Evolutionary conservation across 2,329 filamentous ascomycete genomes (phyloP), one percentile per base, ranked within the genome.

Genomic region (Fusarium piperis): DNA sequence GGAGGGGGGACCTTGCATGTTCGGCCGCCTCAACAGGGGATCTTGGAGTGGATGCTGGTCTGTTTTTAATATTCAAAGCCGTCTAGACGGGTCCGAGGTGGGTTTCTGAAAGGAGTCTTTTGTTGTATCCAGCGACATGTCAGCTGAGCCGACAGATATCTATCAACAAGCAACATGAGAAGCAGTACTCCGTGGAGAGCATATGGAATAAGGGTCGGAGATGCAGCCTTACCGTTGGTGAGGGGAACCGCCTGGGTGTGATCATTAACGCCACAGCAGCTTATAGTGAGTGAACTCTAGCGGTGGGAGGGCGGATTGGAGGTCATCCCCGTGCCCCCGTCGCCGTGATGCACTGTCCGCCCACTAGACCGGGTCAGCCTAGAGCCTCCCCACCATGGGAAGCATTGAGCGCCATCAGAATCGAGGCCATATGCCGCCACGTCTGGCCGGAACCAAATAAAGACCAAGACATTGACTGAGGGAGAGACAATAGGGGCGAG

Each of bases 21-120:
- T 70, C 67, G 66, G 67, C 62, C 46, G 67, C 60, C 66, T 55
- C 38, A 41, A 46, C 59, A 65, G 44, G 41, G 59, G 53, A 38
- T 20, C 23, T 51, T 48, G 13, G 23, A n/a, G 26, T 16, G 65
- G 52, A 64, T 55, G 39, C n/a, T 58, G 44, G 44, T 48, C 44
- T 28, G 44, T n/a, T 46, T 46, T 18, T 48, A 48, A 48, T 48
- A 48, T 48, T 30, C 52, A 18, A 38, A 32, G 52, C 33, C 33
- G 32, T 56, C 33, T 56, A 13, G 52, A 23, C 52, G 33, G 52
- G 33, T 56, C 33, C 15, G 20, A 26, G 33, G 35, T 39, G 33
- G 18, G 13, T 18, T 56, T 28, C 33, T 56, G 33, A 13, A 33
- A 36, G n/a, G 44, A 48, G 44, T 48, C 16, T 30, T 48, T 26